Evolutionary conservation across 306 rosid genomes (phyloP), one percentile per base, ranked within the genome.

Genomic region (Oemleria cerasiformis): DNA sequence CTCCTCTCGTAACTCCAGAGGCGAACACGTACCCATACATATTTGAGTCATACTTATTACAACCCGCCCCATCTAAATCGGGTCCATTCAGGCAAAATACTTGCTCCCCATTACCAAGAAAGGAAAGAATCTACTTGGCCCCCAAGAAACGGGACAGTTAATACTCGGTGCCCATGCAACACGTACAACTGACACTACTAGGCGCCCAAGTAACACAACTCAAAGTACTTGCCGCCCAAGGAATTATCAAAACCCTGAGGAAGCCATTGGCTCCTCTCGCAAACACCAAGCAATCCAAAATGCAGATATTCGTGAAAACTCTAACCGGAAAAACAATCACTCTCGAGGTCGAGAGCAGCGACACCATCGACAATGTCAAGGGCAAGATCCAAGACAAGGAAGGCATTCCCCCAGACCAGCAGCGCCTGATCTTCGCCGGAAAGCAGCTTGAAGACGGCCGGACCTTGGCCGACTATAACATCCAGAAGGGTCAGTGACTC

Each of bases 371-470:
- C 87, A 87, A 90, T 88, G 96, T 88, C 68, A 85, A 92, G 54
- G 83, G 94, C 3, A 92, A 92, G 82, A 89, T 92, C 63, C 97
- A 92, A 77, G 97, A 92, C 80, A 92, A 92, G 71, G 97, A 89
- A 86, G 97, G 96, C 2, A 92, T 92, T 15, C 96, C 98, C 0
- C 98, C 96, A 50, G 96, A 92, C 67, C 95, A 90, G 84, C 96
- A 88, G 83, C 91, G 92, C 20, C 59, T 88, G 82, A 90, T 93
- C 5, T 90, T 90, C 73, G 89, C 92, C 7, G 93, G 97, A 0
- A 93, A 93, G 80, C 92, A 90, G 75, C 86, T 90, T 0, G 92
- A 93, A 71, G 98, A 90, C 77, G 93, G 92, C 8, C 81, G 96
- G 34, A 87, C 96, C 20, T 75, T 90, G 13, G 90, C 92, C 5